Base-by-base conservation (phyloP, 2,329 filamentous ascomycete species). In the Xylariaceae sp. region DNA sequence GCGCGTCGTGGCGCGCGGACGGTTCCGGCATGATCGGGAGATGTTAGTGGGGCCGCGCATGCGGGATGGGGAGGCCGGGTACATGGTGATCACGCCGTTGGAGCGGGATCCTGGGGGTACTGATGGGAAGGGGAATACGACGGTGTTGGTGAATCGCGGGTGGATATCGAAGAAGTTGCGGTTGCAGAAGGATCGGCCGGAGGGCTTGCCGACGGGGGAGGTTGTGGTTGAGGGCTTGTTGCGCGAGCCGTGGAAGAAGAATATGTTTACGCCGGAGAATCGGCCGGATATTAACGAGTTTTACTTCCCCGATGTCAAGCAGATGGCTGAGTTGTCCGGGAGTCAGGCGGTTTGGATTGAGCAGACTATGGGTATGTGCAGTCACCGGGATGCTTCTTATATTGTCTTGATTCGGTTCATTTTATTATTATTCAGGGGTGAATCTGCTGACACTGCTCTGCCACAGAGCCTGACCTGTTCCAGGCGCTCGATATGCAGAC, bases 251-350 rank as follows among this genome's bases (percentile, higher is more conserved):
- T 96, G 90, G 84, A 94, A 96, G 82, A 96, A 93, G 81, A 99
- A 99, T 73, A 88, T 92, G 83, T 99, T 99, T 73, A 99, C 94
- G 58, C 94, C 94, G 0, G 86, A 89, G 0, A 99, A 99, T 69
- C 80, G 85, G 67, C 93, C 93, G 0, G 87, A 92, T 66, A 86
- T 86, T 71, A 85, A 88, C 60, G 87, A 92, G 74, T 99, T 95
- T 73, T 96, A 96, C 76, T 99, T 99, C 71, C 93, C 94, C 0
- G 93, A 96, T 74, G 90, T 99, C 23, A 75, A 82, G 68, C 85
- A 97, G 79, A 99, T 99, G 94, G 94, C 94, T 1, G 80, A 79
- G 62, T 75, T 91, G 72, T 87, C 86, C 23, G 90, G 89, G 1
- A 92, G 88, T 68, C 91, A 97, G 75, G 81, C 91, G 0, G 89